phyloP scores from a whole-genome alignment of 1,284 basidiomycete species.

The Omphalotus olearius region DNA sequence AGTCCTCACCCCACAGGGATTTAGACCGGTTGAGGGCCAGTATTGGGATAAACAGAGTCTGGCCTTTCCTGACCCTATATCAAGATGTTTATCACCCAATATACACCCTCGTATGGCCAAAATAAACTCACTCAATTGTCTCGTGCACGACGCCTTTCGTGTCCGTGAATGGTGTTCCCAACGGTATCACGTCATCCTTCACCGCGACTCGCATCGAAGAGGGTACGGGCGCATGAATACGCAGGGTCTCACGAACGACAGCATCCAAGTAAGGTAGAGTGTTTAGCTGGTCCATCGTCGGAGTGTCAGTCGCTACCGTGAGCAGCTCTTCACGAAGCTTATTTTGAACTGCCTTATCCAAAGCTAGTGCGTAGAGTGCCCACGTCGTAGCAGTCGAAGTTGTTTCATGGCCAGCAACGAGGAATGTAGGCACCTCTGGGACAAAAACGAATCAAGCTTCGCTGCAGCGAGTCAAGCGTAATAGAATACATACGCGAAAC shows the following conservation, averaged over 20 bases:
- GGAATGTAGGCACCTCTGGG: slow-evolving; percentile 54
- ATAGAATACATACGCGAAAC: slow-evolving; percentile 53
- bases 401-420: slow-evolving; percentile 77
- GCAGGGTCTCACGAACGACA: slow-evolving; percentile 67
- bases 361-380: slow-evolving; percentile 62
- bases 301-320: slow-evolving; percentile 42
- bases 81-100: not conserved
- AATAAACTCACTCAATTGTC: slow-evolving; percentile 23
- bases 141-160: slow-evolving; percentile 28
- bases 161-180: slow-evolving; percentile 39
- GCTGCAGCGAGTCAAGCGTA: not conserved
- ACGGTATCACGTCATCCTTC: slow-evolving; percentile 57
- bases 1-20: slow-evolving; percentile 54
- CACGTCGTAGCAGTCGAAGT: slow-evolving; percentile 56
- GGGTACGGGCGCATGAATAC: slow-evolving; percentile 62
- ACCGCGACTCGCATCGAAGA: slow-evolving; percentile 44
- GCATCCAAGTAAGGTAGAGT: slow-evolving; percentile 57
- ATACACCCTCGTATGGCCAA: not conserved
- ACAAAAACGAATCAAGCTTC: not conserved
- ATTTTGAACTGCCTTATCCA: slow-evolving; percentile 50
- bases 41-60: slow-evolving; percentile 44
- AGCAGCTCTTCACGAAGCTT: slow-evolving; percentile 69
- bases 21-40: slow-evolving; percentile 40
- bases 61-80: slow-evolving; percentile 36
- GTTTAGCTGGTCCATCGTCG: slow-evolving; percentile 58